Conservation (phyloP, 192 early-diverging fungal species). For the Backusella liffmaniae region DNA sequence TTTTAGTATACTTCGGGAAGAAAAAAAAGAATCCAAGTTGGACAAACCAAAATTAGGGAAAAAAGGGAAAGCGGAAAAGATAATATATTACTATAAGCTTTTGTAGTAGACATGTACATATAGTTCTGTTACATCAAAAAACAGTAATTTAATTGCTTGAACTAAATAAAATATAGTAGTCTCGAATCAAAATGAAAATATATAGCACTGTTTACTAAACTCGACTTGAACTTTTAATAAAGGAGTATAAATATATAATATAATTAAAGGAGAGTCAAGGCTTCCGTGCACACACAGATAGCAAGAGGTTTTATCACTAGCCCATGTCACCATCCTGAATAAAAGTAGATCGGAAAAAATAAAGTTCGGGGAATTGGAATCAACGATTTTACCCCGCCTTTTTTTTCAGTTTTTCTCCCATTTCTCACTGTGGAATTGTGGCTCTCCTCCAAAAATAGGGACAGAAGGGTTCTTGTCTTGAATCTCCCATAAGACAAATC, state of each 20-base stretch:
- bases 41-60: background rate
- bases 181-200: background rate
- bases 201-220: background rate
- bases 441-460: background rate
- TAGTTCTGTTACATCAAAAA: background rate
- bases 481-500: background rate
- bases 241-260: background rate
- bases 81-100: background rate
- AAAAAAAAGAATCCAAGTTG: background rate
- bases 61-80: slow-evolving; percentile 1
- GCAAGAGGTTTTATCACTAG: background rate
- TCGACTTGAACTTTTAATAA: background rate
- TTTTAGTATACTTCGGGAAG: background rate
- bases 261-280: background rate
- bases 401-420: slow-evolving; percentile 4
- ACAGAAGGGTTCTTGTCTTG: slow-evolving; percentile 4
- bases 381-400: background rate
- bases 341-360: slow-evolving; percentile 2
- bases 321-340: background rate
- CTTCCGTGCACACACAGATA: background rate
- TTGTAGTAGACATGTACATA: background rate
- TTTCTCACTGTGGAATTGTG: slow-evolving; percentile 2
- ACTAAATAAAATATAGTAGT: background rate
- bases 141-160: background rate
- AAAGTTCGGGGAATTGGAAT: background rate